Conservation (phyloP, 306 rosid genomes). For the Dalbergia oliveri region DNA sequence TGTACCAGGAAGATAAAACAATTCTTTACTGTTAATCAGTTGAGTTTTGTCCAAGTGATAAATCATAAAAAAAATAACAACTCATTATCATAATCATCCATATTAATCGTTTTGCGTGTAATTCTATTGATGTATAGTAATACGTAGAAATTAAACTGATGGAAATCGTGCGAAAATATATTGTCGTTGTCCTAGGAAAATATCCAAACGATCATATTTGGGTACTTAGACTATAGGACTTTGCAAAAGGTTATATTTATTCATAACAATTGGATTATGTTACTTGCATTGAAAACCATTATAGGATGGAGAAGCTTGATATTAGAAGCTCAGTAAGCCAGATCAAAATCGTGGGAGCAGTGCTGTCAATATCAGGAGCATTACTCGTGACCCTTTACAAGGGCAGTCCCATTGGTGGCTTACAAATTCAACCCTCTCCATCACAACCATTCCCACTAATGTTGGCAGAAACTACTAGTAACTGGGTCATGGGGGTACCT, state of each 20-base stretch:
- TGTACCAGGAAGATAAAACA: no score
- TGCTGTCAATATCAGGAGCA: slow-evolving; percentile 62
- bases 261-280: slow-evolving; percentile 8
- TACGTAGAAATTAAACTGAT: no score
- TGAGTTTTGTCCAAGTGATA: no score
- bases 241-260: neutral
- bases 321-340: slow-evolving; percentile 54
- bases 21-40: no score
- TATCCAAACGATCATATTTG: no score
- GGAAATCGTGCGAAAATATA: no score
- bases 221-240: no score
- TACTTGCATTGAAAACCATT: slow-evolving; percentile 31
- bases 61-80: no score
- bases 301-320: slow-evolving; percentile 57
- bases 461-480: slow-evolving; percentile 43
- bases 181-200: no score
- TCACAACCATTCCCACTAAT: slow-evolving; percentile 1
- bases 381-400: slow-evolving; percentile 60
- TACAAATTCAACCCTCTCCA: slow-evolving; percentile 18
- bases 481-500: slow-evolving; percentile 69
- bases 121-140: no score
- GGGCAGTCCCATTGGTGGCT: slow-evolving; percentile 52
- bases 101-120: no score
- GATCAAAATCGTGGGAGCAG: slow-evolving; percentile 52
- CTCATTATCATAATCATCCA: no score